Percentiles rank a stretch among this genome's conserved stretches.
phyloP scores from a whole-genome alignment of 306 rosid genomes.

The Fragaria ananassa region DNA sequence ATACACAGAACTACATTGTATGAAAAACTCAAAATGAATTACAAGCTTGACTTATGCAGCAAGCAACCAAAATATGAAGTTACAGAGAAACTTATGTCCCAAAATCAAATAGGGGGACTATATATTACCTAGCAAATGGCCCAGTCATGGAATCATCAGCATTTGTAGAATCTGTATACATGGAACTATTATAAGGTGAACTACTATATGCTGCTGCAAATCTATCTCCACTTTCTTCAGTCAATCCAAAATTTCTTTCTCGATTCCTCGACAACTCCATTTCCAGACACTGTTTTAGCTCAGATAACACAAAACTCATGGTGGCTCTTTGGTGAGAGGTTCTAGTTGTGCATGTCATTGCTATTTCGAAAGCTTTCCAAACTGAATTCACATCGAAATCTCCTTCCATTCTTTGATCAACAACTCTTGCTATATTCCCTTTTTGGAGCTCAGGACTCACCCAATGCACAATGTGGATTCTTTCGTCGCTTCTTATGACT shows the following conservation, averaged over 20 bases:
- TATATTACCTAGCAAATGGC: slow-evolving; percentile 21
- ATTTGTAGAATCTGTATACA: slow-evolving; percentile 23
- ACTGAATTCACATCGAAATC: slow-evolving; percentile 35
- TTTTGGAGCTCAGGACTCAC: slow-evolving; percentile 31
- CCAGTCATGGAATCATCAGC: slow-evolving; percentile 24
- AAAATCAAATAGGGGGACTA: too few species aligned
- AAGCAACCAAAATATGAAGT: neutral
- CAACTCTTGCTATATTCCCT: slow-evolving; percentile 28
- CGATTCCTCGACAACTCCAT: slow-evolving; percentile 28
- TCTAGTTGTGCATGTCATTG: slow-evolving; percentile 47
- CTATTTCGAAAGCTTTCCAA: slow-evolving; percentile 43
- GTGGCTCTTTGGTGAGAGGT: slow-evolving; percentile 47
- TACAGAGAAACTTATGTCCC: neutral
- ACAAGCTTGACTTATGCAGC: neutral
- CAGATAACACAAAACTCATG: slow-evolving; percentile 46
- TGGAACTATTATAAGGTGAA: slow-evolving; percentile 1
- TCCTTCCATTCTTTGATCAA: slow-evolving; percentile 48
- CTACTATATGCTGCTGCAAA: slow-evolving; percentile 1
- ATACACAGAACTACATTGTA: neutral
- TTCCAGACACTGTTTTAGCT: slow-evolving; percentile 42
- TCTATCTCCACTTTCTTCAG: neutral
- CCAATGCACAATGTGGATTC: slow-evolving; percentile 47
- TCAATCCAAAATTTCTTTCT: slow-evolving; percentile 26
- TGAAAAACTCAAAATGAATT: neutral
- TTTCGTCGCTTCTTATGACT: slow-evolving; percentile 32